Percentiles rank a stretch among this genome's conserved stretches.
Evolutionary conservation across 352 stramenopile genomes (phyloP).

Genomic region (Globisporangium parvum): DNA sequence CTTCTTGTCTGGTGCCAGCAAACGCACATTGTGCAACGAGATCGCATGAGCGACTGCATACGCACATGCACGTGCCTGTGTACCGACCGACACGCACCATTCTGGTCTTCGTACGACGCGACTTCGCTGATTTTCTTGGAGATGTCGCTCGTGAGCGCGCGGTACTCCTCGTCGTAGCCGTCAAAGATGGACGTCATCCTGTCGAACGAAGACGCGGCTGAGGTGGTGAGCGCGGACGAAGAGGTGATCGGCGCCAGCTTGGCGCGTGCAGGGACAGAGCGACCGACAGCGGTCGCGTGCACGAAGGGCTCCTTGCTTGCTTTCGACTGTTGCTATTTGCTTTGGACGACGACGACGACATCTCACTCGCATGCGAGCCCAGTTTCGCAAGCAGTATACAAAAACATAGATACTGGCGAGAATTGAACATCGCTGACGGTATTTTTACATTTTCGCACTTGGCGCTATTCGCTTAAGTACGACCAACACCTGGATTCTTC

Average conservation of each 20-base stretch:
- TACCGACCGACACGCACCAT: constrained; percentile 25
- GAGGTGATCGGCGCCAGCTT: constrained; percentile 10
- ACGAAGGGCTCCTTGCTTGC: too few relatives aligned
- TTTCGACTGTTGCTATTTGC: too few relatives aligned
- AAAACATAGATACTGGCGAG: too few relatives aligned
- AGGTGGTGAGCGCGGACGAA: not conserved
- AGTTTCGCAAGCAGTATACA: too few relatives aligned
- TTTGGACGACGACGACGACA: too few relatives aligned
- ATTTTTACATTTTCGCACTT: not conserved
- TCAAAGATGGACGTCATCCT: constrained; percentile 88
- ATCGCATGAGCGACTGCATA: not conserved
- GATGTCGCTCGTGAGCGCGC: constrained; percentile 76
- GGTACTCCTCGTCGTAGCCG: constrained; percentile 87
- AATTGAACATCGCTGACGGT: too few relatives aligned
- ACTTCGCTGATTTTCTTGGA: constrained; percentile 88
- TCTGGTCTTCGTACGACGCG: constrained; percentile 77
- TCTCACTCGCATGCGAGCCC: too few relatives aligned
- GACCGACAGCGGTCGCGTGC: not conserved
- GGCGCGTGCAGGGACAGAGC: not conserved
- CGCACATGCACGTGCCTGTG: not conserved
- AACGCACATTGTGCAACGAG: not conserved
- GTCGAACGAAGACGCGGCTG: constrained; percentile 12
- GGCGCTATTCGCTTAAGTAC: not conserved
- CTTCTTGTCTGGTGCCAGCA: constrained; percentile 62
- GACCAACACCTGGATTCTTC: not conserved